Percentiles rank a stretch among this genome's conserved stretches.
phyloP scores from a whole-genome alignment of 805 yeast species.

The Metschnikowia picachoensis region DNA sequence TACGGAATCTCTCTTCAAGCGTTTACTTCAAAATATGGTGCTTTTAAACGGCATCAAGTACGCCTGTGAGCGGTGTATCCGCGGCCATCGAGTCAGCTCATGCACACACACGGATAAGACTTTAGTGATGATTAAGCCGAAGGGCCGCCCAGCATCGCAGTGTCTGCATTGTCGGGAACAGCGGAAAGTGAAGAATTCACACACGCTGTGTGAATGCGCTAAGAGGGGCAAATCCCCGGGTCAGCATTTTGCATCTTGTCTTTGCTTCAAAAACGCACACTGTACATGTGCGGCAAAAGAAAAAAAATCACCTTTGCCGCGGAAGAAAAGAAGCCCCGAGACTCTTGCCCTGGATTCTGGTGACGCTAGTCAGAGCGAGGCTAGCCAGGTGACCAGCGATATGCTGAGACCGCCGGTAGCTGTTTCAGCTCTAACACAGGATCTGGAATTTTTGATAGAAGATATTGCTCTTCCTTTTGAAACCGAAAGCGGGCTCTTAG shows the following conservation, averaged over 20 bases:
- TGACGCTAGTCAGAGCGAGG: conserved; percentile 6
- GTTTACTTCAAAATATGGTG: conserved; percentile 52
- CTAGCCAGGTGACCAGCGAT: background rate
- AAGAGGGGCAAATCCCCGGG: conserved; percentile 44
- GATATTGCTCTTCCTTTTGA: conserved; percentile 32
- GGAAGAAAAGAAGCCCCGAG: conserved; percentile 11
- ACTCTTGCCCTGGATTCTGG: conserved; percentile 3
- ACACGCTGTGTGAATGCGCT: conserved; percentile 69
- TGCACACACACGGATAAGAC: conserved; percentile 93
- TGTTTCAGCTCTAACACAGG: background rate
- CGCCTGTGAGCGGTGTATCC: conserved; percentile 93
- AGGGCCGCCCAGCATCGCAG: conserved; percentile 93
- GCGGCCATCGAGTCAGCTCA: conserved; percentile 94
- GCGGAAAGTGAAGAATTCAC: conserved; percentile 62
- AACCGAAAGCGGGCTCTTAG: conserved; percentile 37
- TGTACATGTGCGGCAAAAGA: conserved; percentile 37
- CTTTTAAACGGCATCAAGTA: conserved; percentile 88
- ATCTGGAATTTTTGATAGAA: conserved; percentile 24
- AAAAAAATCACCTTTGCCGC: conserved; percentile 11
- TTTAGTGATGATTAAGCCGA: conserved; percentile 88
- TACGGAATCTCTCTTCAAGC: too few relatives aligned
- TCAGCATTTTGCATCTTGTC: conserved; percentile 34
- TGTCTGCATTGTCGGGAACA: conserved; percentile 82
- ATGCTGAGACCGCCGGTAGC: background rate
- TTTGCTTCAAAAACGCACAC: conserved; percentile 36